phyloP scores from a whole-genome alignment of 2,329 filamentous ascomycete species.

The Fusarium sp. region DNA sequence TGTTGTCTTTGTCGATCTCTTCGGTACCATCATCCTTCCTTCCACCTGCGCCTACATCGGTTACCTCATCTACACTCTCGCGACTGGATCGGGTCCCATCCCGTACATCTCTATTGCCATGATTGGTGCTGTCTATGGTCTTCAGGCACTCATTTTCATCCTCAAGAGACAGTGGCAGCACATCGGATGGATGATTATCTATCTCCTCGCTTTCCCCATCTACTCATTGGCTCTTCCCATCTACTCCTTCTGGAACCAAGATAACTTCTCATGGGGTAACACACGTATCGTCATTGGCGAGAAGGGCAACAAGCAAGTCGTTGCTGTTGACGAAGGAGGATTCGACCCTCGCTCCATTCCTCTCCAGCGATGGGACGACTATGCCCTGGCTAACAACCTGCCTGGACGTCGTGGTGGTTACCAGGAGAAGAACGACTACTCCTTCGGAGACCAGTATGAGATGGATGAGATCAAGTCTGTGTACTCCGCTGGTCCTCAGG shows the following conservation, averaged over 20 bases:
- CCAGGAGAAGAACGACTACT: constrained; percentile 74
- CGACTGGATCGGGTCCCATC: constrained; percentile 79
- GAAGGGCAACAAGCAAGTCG: constrained; percentile 90
- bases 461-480: constrained; percentile 99
- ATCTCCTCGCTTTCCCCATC: constrained; percentile 94
- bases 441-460: constrained; percentile 87
- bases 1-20: constrained; percentile 93
- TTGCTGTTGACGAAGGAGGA: constrained; percentile 86
- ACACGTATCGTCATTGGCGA: constrained; percentile 97
- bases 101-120: constrained; percentile 91
- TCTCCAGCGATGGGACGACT: constrained; percentile 97
- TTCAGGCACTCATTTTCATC: constrained; percentile 97
- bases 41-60: constrained; percentile 89
- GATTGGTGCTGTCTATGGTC: constrained; percentile 92
- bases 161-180: constrained; percentile 98
- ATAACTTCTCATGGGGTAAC: constrained; percentile 99
- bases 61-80: constrained; percentile 88
- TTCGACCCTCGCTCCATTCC: constrained; percentile 96
- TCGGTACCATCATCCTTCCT: constrained; percentile 92
- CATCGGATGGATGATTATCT: constrained; percentile 99
- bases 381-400: constrained; percentile 87
- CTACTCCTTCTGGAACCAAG: constrained; percentile 99
- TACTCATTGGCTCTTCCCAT: constrained; percentile 92
- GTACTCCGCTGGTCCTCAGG: constrained; percentile 92
- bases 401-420: constrained; percentile 88